phyloP scores from a whole-genome alignment of 2,329 filamentous ascomycete species.

The Ambrosiella cleistominuta region DNA sequence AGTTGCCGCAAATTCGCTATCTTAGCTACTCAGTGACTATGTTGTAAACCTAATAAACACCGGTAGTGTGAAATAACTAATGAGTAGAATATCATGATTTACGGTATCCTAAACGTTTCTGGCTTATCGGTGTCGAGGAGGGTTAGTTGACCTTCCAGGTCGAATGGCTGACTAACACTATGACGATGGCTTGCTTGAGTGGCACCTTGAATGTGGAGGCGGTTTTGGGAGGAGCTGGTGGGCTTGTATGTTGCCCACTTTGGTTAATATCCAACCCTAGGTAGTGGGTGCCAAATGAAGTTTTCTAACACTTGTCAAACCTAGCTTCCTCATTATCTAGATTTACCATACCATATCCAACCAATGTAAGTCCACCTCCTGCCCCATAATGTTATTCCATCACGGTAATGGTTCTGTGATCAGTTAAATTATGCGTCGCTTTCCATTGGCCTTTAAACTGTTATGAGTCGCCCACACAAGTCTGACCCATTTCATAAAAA shows the following conservation, averaged over 20 bases:
- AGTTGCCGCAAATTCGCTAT: not conserved
- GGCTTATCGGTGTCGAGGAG: not conserved
- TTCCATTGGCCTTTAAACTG: too few relatives aligned
- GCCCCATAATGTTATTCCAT: not conserved
- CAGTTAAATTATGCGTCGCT: too few relatives aligned
- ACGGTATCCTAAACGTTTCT: too few relatives aligned
- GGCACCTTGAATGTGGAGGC: conserved; percentile 12
- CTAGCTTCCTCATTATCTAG: conserved; percentile 9
- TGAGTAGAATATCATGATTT: too few relatives aligned
- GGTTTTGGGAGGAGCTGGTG: conserved; percentile 4
- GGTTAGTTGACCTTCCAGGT: not conserved
- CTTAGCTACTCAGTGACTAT: too few relatives aligned
- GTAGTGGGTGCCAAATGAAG: conserved; percentile 10
- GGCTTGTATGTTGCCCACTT: not conserved
- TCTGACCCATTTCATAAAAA: too few relatives aligned
- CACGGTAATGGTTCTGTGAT: too few relatives aligned
- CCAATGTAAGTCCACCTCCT: not conserved
- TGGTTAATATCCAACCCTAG: conserved; percentile 11
- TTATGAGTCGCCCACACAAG: too few relatives aligned
- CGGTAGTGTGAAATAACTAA: too few relatives aligned
- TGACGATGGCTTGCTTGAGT: not conserved
- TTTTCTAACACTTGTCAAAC: conserved; percentile 12
- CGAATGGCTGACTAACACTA: conserved; percentile 3
- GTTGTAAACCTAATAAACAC: too few relatives aligned
- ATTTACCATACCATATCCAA: not conserved